Evolutionary conservation across 2,329 filamentous ascomycete species (phyloP), one percentile per base, ranked within the genome.

Genomic region (Ambrosiella cleistominuta): DNA sequence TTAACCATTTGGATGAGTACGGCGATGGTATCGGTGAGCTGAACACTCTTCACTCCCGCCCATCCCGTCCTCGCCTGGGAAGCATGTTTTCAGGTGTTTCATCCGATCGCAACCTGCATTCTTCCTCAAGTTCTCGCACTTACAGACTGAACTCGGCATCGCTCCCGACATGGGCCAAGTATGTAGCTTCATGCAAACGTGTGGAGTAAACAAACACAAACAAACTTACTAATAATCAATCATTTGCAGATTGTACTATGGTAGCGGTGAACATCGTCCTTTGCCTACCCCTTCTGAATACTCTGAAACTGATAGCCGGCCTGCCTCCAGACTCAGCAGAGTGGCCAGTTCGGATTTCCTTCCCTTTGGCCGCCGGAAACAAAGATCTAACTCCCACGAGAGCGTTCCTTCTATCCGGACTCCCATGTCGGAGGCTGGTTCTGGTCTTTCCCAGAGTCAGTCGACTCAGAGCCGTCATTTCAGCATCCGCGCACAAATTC

Each of bases 1-100:
- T 83, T 45, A 74, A 74, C 17, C 74, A 83, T 61, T 74, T 78
- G 60, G 81, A 84, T 62, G 81, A 84, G 65, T 72, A 83, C 62
- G 80, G 80, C 3, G 81, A 85, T 64, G 79, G 79, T 1, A 70
- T 85, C 27, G 76, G 78, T 4, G 80, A 83, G 60, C 70, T 85
- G 54, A 73, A 79, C 40, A 69, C 75, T 19, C 69, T 79, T 27
- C 71, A 74, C 15, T 70, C 73, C 54, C 73, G 76, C 19, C 72
- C 78, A 9, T 83, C 80, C 0, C 72, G 78, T 45, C 72, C 71
- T 7, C 74, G 74, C 35, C 67, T 82, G n/a, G 74, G 53, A 7
- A 58, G 74, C 1, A 72, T 72, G 12, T 74, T 78, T 58, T 72
- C 77, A 60, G 74, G 72, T 39, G 73, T 69, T 53, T 68, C 72